A percentile compares a stretch with the other conserved stretches of the same genome.
phyloP scores from a whole-genome alignment of 192 early-diverging fungal genomes.

The Entophlyctis luteolus region DNA sequence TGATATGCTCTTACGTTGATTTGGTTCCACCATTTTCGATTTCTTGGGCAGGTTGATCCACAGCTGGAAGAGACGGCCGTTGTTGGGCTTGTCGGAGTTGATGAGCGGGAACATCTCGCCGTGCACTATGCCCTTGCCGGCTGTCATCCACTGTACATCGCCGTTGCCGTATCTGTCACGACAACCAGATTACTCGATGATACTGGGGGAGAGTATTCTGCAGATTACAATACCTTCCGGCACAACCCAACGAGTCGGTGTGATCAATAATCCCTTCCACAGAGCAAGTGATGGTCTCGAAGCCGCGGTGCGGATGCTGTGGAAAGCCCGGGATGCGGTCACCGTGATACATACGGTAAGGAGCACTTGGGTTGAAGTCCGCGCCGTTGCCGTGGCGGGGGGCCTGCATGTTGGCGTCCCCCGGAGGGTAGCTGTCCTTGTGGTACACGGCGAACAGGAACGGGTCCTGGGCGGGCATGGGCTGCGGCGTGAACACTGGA shows the following conservation, averaged over 20 bases:
- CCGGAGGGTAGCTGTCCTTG: constrained; percentile 33
- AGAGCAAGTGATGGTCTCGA: constrained; percentile 68
- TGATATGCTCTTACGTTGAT: not conserved
- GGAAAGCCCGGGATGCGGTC: constrained; percentile 23
- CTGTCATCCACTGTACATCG: constrained; percentile 66
- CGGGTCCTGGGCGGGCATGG: constrained; percentile 13
- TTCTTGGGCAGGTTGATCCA: too few relatives aligned
- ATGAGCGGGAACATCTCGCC: too few relatives aligned
- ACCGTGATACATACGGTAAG: constrained; percentile 15
- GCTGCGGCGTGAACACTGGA: not conserved
- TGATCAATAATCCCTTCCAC: constrained; percentile 51
- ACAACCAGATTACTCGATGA: constrained; percentile 60
- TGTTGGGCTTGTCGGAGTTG: too few relatives aligned
- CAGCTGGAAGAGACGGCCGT: too few relatives aligned
- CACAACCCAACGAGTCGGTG: constrained; percentile 53
- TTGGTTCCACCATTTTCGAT: too few relatives aligned
- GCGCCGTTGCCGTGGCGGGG: constrained; percentile 25
- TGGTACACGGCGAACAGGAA: constrained; percentile 37
- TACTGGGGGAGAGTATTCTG: too few relatives aligned
- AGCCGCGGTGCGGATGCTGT: constrained; percentile 41
- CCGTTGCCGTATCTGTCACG: constrained; percentile 43
- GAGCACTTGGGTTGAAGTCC: constrained; percentile 17
- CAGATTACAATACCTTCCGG: too few relatives aligned
- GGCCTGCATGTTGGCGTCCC: constrained; percentile 28
- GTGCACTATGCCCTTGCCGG: constrained; percentile 65